Evolutionary conservation across 805 yeast genomes (phyloP).

Genomic region (Saturnispora hagleri): DNA sequence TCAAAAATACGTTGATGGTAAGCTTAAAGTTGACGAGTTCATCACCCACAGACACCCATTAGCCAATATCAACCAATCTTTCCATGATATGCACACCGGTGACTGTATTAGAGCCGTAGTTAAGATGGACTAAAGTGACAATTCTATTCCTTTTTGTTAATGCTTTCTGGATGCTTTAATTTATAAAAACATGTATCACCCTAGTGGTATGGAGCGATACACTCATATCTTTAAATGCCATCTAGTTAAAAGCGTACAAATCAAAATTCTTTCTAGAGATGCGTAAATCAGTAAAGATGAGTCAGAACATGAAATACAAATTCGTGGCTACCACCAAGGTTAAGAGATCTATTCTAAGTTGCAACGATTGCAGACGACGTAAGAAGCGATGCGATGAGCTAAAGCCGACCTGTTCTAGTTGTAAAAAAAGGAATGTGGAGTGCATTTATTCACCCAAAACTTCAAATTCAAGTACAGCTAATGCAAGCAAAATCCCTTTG

Average conservation of each 20-base stretch:
- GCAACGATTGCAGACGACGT: conserved; percentile 33
- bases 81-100: conserved; percentile 92
- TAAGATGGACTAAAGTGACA: conserved; percentile 21
- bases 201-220: not conserved
- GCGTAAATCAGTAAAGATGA: not conserved
- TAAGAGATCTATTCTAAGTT: conserved; percentile 7
- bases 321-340: conserved; percentile 5
- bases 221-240: not conserved
- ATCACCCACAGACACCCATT: conserved; percentile 84
- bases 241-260: not conserved
- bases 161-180: not conserved
- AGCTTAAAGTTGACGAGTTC: conserved; percentile 85
- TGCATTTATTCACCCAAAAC: conserved; percentile 22
- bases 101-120: conserved; percentile 86
- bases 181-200: not conserved
- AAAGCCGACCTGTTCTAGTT: conserved; percentile 35
- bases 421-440: conserved; percentile 23
- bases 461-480: not conserved
- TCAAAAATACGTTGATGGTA: conserved; percentile 73
- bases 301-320: conserved; percentile 4
- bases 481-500: not conserved
- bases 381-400: conserved; percentile 38
- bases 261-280: not conserved
- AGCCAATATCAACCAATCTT: conserved; percentile 74
- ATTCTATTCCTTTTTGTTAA: too few species aligned